A percentile compares a stretch with the other conserved stretches of the same genome.
Evolutionary conservation across 2,329 filamentous ascomycete species (phyloP).

Genomic region (Ceratocystis cacaofunesta): DNA sequence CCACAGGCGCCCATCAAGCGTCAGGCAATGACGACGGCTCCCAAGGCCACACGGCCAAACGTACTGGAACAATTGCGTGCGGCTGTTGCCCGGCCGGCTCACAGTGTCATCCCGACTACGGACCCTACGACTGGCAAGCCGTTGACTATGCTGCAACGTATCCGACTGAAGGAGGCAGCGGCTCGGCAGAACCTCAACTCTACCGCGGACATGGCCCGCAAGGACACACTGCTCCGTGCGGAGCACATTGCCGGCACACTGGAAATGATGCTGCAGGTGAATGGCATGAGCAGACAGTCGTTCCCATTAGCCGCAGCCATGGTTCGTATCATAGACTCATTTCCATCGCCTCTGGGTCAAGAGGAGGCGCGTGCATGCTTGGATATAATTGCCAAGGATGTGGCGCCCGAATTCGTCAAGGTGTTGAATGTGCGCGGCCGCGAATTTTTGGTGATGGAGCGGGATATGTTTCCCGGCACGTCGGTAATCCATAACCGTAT

Average conservation of each 20-base stretch:
- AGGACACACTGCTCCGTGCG: conserved; percentile 50
- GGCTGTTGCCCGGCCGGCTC: conserved; percentile 22
- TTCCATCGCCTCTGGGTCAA: conserved; percentile 38
- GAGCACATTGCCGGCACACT: conserved; percentile 55
- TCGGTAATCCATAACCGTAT: conserved; percentile 26
- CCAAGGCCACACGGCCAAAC: conserved; percentile 37
- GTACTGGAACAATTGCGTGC: conserved; percentile 11
- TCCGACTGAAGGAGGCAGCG: conserved; percentile 54
- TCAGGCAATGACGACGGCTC: conserved; percentile 19
- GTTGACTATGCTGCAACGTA: conserved; percentile 59
- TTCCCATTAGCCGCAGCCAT: conserved; percentile 51
- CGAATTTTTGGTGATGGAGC: conserved; percentile 44
- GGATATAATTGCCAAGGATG: conserved; percentile 36
- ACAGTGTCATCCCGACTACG: conserved; percentile 22
- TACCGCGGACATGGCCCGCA: conserved; percentile 41
- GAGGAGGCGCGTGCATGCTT: conserved; percentile 39
- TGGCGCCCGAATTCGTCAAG: conserved; percentile 42
- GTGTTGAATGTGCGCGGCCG: conserved; percentile 37
- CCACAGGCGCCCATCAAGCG: conserved; percentile 26
- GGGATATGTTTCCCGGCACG: conserved; percentile 28
- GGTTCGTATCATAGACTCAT: conserved; percentile 52
- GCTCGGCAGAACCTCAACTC: conserved; percentile 43
- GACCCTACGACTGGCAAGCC: conserved; percentile 34
- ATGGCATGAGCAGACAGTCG: conserved; percentile 41
- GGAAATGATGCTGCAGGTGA: conserved; percentile 39